Percentiles rank a stretch among this genome's conserved stretches.
Conservation (phyloP, 768 basidiomycete species). For the Symmetrospora coprosmae region DNA sequence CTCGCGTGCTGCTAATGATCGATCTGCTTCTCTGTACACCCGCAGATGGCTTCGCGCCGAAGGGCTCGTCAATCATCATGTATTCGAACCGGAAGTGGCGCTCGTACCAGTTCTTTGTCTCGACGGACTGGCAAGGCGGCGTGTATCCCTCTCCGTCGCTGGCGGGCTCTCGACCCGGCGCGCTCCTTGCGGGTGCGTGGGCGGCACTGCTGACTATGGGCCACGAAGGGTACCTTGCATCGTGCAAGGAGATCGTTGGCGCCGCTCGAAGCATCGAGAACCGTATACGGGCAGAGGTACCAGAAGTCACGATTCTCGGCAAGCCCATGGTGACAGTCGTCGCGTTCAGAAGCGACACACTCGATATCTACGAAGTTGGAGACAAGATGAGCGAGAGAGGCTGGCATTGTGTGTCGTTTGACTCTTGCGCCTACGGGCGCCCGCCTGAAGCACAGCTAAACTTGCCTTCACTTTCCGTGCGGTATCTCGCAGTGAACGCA, state of each 20-base stretch:
- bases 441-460: not conserved
- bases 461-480: not conserved
- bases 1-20: too few relatives aligned
- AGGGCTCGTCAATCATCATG: conserved; percentile 91
- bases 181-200: conserved; percentile 88
- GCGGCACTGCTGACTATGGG: conserved; percentile 92
- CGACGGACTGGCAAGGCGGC: conserved; percentile 47
- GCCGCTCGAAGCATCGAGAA: conserved; percentile 57
- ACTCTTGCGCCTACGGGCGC: too few relatives aligned
- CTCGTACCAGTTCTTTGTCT: conserved; percentile 29
- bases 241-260: conserved; percentile 67
- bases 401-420: conserved; percentile 58
- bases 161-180: conserved; percentile 71
- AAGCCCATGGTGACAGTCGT: conserved; percentile 80
- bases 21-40: not conserved
- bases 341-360: conserved; percentile 58
- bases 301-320: conserved; percentile 76
- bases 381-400: conserved; percentile 72
- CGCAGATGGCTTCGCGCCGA: conserved; percentile 70
- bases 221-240: conserved; percentile 67
- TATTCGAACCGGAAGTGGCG: conserved; percentile 35
- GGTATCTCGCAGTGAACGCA: conserved; percentile 49
- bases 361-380: conserved; percentile 76
- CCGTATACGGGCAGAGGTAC: conserved; percentile 52
- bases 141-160: conserved; percentile 81